Evolutionary conservation across 805 yeast species (phyloP).

Genomic region (Debaryomyces castellii): DNA sequence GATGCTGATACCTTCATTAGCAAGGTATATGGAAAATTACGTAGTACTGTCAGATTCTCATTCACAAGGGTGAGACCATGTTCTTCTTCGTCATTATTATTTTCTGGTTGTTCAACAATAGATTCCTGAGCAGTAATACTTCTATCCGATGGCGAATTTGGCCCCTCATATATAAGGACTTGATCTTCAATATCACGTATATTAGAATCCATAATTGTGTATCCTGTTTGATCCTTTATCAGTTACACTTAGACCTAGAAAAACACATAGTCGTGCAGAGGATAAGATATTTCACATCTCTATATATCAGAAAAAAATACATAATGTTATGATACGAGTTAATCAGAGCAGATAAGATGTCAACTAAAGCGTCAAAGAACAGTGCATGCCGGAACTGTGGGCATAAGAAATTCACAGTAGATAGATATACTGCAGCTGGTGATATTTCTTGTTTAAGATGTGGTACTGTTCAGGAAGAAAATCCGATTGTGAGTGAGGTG

Average conservation of each 20-base stretch:
- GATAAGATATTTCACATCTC: not conserved
- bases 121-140: not conserved
- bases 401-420: constrained; percentile 19
- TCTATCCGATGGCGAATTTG: not conserved
- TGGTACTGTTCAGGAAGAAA: constrained; percentile 87
- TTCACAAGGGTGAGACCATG: not conserved
- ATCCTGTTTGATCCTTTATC: not conserved
- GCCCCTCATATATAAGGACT: not conserved
- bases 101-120: not conserved
- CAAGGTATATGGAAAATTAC: constrained; percentile 16
- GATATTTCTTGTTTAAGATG: constrained; percentile 80
- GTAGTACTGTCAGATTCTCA: constrained; percentile 4
- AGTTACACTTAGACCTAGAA: not conserved
- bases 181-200: not conserved
- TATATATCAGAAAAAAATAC: not conserved
- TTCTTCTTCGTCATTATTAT: not conserved
- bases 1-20: constrained; percentile 27
- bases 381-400: constrained; percentile 25
- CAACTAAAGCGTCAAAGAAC: constrained; percentile 3
- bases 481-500: constrained; percentile 93
- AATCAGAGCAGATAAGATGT: not conserved
- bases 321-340: not conserved
- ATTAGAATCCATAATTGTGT: not conserved
- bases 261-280: not conserved
- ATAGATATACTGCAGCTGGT: constrained; percentile 45